Percentiles rank a stretch among this genome's conserved stretches.
Evolutionary conservation across 140 eudicot genomes (phyloP).

Genomic region (Eryngium alpinum): DNA sequence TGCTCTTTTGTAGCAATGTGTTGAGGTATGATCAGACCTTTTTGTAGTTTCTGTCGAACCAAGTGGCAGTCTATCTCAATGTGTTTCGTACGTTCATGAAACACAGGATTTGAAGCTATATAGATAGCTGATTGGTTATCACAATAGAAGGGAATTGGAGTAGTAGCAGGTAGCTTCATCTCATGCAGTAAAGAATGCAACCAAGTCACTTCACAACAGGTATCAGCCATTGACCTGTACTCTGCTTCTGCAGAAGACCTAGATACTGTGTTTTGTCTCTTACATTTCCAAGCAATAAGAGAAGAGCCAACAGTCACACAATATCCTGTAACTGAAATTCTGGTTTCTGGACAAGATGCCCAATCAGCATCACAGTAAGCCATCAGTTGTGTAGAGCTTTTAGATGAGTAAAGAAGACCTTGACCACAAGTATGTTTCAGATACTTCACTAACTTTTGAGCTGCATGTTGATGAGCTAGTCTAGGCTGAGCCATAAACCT

Average conservation of each 20-base stretch:
- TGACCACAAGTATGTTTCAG: neutral
- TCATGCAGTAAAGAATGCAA: neutral
- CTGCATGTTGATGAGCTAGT: neutral
- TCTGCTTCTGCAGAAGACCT: neutral
- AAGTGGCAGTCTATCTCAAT: neutral
- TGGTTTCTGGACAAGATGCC: neutral
- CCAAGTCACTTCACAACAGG: neutral
- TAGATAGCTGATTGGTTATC: neutral
- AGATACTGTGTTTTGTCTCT: neutral
- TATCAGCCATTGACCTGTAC: neutral
- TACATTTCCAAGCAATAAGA: constrained; percentile 6
- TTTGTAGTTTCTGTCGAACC: neutral
- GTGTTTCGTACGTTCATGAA: neutral
- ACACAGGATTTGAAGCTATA: constrained; percentile 1
- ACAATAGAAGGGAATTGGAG: neutral
- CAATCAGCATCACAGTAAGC: constrained; percentile 14
- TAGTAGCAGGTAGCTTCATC: neutral
- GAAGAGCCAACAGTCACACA: neutral
- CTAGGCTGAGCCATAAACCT: neutral
- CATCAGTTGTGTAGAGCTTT: neutral
- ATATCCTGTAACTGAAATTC: neutral
- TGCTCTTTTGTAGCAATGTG: neutral
- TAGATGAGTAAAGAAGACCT: neutral
- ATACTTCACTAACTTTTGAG: neutral
- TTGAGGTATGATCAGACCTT: neutral